A percentile compares a stretch with the other conserved stretches of the same genome.
Conservation (phyloP, 2,329 filamentous ascomycete genomes). For the Paecilomyces sp. region DNA sequence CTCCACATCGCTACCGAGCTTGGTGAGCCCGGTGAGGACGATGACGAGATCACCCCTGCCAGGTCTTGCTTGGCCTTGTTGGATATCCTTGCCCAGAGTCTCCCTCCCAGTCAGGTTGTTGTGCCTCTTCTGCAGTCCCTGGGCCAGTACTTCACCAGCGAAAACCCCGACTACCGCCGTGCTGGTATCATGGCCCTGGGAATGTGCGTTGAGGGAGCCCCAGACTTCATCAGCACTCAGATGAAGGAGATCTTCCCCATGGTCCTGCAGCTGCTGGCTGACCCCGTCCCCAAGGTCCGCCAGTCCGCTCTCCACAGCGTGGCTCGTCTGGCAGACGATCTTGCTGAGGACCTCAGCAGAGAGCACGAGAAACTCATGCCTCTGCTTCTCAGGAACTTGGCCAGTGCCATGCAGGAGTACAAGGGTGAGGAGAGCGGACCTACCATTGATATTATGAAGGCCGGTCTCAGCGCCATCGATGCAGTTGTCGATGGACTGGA, state of each 20-base stretch:
- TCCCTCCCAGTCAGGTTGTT: conserved; percentile 89
- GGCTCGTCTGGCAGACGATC: conserved; percentile 84
- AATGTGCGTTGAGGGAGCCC: conserved; percentile 91
- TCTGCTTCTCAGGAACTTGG: conserved; percentile 79
- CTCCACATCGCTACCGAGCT: conserved; percentile 88
- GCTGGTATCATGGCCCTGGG: conserved; percentile 88
- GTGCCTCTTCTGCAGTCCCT: conserved; percentile 86
- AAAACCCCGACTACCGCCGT: conserved; percentile 72
- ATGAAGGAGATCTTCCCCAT: conserved; percentile 77
- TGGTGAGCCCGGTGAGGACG: conserved; percentile 58
- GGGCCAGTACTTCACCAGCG: conserved; percentile 68
- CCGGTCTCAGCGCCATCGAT: conserved; percentile 83
- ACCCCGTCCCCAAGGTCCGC: conserved; percentile 75
- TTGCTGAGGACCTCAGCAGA: conserved; percentile 80
- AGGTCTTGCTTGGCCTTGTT: conserved; percentile 79
- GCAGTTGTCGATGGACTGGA: conserved; percentile 76
- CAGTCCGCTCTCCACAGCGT: conserved; percentile 82
- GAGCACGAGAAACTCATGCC: conserved; percentile 81
- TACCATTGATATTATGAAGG: conserved; percentile 79
- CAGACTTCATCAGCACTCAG: conserved; percentile 94
- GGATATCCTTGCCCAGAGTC: conserved; percentile 77
- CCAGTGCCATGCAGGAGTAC: conserved; percentile 65
- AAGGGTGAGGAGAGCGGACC: conserved; percentile 61
- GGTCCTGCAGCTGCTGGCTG: conserved; percentile 73
- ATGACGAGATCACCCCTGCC: conserved; percentile 80